Evolutionary conservation across 192 early-diverging fungal genomes (phyloP).

Genomic region (Endogone sp.): DNA sequence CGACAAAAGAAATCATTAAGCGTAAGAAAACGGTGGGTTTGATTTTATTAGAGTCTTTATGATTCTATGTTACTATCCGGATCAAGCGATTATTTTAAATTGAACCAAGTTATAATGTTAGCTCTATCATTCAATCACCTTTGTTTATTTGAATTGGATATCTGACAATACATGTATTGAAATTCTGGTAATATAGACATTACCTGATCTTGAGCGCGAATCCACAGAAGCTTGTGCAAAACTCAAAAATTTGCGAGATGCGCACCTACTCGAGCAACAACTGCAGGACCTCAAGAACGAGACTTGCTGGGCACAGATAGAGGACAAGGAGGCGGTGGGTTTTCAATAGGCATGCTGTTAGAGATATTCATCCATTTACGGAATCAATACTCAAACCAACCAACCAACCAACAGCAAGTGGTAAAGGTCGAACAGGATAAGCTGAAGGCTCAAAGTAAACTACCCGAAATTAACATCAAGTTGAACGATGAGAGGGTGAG

Average conservation of each 20-base stretch:
- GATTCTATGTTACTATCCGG: too few species aligned
- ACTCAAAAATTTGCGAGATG: conserved; percentile 64
- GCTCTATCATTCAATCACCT: conserved; percentile 21
- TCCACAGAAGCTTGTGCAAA: conserved; percentile 61
- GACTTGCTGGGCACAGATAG: conserved; percentile 74
- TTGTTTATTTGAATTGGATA: too few species aligned
- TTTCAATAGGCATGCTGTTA: too few species aligned
- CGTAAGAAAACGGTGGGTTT: conserved; percentile 47
- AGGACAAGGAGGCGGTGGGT: conserved; percentile 44
- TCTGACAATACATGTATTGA: too few species aligned
- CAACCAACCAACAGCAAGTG: conserved; percentile 14
- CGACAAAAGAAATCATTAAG: conserved; percentile 44
- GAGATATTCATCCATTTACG: too few species aligned
- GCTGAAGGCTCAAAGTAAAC: neutral
- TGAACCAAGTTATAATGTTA: neutral
- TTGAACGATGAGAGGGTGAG: conserved; percentile 1
- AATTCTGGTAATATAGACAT: too few species aligned
- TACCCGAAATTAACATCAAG: conserved; percentile 1
- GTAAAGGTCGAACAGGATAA: neutral
- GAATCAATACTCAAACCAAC: too few species aligned
- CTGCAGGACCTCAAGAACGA: conserved; percentile 59
- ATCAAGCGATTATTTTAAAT: neutral
- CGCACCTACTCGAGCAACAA: conserved; percentile 49
- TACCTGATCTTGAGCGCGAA: conserved; percentile 64
- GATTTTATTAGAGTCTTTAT: neutral